phyloP scores from a whole-genome alignment of 2,329 filamentous ascomycete species.

The Helminthosporium solani region DNA sequence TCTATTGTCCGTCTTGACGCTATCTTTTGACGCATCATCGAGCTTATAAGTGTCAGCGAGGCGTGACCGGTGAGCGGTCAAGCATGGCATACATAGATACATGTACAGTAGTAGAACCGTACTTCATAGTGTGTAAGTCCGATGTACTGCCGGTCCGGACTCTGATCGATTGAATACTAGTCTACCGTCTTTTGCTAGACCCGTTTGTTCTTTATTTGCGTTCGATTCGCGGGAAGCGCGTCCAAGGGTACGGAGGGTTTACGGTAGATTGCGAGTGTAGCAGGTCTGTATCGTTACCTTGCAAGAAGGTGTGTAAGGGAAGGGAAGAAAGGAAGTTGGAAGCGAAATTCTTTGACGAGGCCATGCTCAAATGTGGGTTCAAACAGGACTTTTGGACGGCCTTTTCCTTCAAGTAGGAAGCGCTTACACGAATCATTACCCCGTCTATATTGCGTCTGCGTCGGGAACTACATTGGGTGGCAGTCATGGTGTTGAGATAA shows the following conservation, averaged over 20 bases:
- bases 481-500: no score
- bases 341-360: background rate
- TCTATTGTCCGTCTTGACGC: no score
- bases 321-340: no score
- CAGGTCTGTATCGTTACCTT: background rate
- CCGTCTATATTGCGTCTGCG: background rate
- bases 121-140: no score
- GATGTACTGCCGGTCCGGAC: no score
- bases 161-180: no score
- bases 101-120: no score
- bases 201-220: background rate
- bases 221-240: slow-evolving; percentile 9
- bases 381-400: no score
- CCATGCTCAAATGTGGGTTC: background rate
- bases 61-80: background rate
- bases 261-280: background rate
- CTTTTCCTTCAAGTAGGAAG: background rate
- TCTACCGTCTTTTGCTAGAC: no score
- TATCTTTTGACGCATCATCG: no score
- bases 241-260: background rate
- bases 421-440: background rate
- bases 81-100: background rate
- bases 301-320: background rate
- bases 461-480: background rate
- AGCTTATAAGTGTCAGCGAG: no score